Conservation (phyloP, 2,329 filamentous ascomycete genomes). For the Diaporthe sp. region DNA sequence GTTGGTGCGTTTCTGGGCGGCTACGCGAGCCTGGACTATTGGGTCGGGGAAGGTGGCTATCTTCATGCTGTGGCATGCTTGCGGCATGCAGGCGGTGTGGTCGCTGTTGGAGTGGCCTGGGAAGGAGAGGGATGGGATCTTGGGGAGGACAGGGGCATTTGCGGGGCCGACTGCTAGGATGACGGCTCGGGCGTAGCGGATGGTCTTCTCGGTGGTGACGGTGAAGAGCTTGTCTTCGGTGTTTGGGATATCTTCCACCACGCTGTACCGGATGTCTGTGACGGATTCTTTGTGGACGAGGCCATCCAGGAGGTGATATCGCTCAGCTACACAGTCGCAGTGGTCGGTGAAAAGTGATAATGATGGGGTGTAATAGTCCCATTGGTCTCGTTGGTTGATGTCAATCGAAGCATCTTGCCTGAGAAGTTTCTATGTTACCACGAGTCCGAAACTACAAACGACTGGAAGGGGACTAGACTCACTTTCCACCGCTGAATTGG, state of each 20-base stretch:
- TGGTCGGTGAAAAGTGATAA: constrained; percentile 72
- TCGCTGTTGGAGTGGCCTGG: constrained; percentile 23
- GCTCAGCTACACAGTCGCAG: constrained; percentile 67
- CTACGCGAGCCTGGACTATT: constrained; percentile 65
- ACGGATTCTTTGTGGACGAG: constrained; percentile 73
- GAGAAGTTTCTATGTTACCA: neutral
- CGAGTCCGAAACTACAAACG: too few relatives aligned
- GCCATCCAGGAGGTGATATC: constrained; percentile 68
- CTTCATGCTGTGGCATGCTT: constrained; percentile 74
- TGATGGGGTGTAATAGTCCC: constrained; percentile 78
- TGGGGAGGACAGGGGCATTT: constrained; percentile 65
- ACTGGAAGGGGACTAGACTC: constrained; percentile 42
- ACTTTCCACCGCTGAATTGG: constrained; percentile 57
- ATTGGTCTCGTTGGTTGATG: constrained; percentile 75
- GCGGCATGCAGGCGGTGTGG: constrained; percentile 46
- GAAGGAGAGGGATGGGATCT: constrained; percentile 24
- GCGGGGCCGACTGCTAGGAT: constrained; percentile 80
- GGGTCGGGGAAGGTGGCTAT: constrained; percentile 70
- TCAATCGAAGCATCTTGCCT: constrained; percentile 60
- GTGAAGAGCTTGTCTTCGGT: constrained; percentile 72
- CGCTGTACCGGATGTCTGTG: constrained; percentile 70
- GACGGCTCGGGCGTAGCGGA: constrained; percentile 71
- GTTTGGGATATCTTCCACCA: constrained; percentile 57
- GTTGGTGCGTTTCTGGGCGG: constrained; percentile 63
- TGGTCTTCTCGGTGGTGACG: constrained; percentile 66